Percentiles rank a stretch among this genome's conserved stretches.
Evolutionary conservation across 2,329 filamentous ascomycete genomes (phyloP).

Genomic region (Sporothrix pseudoabietina): DNA sequence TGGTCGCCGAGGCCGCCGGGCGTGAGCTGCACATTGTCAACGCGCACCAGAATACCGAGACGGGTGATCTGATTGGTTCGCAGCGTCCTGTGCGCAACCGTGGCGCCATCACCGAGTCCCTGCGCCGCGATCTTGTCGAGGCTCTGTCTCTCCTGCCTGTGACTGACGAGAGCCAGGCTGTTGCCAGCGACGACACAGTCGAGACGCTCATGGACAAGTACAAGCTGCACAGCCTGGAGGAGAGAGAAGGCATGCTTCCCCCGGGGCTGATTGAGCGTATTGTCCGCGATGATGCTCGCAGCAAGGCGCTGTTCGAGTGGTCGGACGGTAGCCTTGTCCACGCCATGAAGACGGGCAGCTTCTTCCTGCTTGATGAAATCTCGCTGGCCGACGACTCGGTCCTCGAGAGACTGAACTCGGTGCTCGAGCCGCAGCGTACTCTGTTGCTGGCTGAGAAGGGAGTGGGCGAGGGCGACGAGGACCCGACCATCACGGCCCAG

Average conservation of each 20-base stretch:
- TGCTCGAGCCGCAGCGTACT: constrained; percentile 84
- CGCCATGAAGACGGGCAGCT: constrained; percentile 86
- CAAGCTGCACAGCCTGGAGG: constrained; percentile 52
- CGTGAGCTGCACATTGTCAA: constrained; percentile 88
- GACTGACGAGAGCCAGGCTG: background rate
- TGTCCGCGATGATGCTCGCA: constrained; percentile 57
- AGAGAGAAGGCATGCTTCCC: constrained; percentile 50
- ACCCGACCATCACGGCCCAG: constrained; percentile 75
- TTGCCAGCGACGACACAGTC: constrained; percentile 44
- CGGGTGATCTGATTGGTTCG: constrained; percentile 93
- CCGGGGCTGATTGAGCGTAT: constrained; percentile 52
- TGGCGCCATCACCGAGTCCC: constrained; percentile 65
- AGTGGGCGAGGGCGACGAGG: constrained; percentile 62
- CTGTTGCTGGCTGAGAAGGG: constrained; percentile 94
- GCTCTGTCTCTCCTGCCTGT: constrained; percentile 43
- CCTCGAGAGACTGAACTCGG: constrained; percentile 91
- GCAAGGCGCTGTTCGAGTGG: constrained; percentile 93
- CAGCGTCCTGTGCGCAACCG: constrained; percentile 90
- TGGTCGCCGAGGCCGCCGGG: constrained; percentile 77
- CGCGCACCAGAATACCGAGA: constrained; percentile 97
- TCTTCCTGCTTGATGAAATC: constrained; percentile 96
- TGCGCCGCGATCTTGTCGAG: constrained; percentile 62
- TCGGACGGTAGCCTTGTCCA: constrained; percentile 89
- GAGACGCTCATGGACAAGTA: constrained; percentile 64
- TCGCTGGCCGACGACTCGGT: constrained; percentile 98